Conservation (phyloP, 2,329 filamentous ascomycete species). For the Colletotrichum sp. region DNA sequence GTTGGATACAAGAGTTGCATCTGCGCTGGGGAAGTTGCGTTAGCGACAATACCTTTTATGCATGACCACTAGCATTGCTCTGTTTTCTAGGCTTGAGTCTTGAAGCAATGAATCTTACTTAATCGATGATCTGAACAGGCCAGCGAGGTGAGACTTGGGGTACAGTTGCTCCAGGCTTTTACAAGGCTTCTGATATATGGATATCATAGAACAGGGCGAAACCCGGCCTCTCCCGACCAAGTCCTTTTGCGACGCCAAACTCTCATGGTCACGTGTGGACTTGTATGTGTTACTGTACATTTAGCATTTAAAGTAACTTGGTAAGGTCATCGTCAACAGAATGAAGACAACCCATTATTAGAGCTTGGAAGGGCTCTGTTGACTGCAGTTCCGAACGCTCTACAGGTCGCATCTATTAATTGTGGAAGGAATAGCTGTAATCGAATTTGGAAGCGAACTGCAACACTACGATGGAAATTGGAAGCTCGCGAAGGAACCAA, state of each 20-base stretch:
- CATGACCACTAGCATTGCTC: background rate
- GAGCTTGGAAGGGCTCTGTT: background rate
- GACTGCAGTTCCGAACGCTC: background rate
- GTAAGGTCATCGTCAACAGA: background rate
- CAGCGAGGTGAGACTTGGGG: fast-evolving
- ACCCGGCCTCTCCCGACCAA: background rate
- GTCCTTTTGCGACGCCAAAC: background rate
- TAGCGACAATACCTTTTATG: background rate
- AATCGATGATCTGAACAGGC: background rate
- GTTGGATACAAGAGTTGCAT: background rate
- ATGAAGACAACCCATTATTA: background rate
- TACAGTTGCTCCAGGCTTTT: background rate
- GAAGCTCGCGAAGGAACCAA: background rate
- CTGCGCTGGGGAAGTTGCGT: background rate
- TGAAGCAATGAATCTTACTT: background rate
- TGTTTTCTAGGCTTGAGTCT: background rate
- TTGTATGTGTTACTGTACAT: background rate
- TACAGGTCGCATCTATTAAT: background rate
- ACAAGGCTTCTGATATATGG: background rate
- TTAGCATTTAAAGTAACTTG: background rate
- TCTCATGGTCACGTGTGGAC: background rate
- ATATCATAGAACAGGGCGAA: background rate
- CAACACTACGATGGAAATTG: background rate
- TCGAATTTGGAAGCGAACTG: background rate
- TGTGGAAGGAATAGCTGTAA: background rate